Conservation (phyloP, 805 yeast genomes). For the Naumovozyma dairenensis region DNA sequence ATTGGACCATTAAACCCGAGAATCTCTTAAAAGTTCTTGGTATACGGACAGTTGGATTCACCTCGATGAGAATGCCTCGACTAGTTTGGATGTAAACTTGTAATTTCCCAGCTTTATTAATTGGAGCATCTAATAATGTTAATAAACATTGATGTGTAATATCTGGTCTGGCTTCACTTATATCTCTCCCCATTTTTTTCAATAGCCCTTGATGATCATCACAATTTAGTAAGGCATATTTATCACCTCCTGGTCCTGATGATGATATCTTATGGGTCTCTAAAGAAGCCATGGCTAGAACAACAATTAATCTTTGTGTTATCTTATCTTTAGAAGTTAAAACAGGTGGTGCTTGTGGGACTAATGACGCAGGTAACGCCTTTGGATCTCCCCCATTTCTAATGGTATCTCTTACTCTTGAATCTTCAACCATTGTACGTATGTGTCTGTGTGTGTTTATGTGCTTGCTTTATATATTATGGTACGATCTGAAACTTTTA, state of each 20-base stretch:
- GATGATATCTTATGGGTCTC: conserved; percentile 88
- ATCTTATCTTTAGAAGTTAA: conserved; percentile 76
- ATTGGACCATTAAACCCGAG: conserved; percentile 95
- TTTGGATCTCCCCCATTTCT: conserved; percentile 30
- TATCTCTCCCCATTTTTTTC: conserved; percentile 93
- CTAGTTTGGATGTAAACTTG: conserved; percentile 97
- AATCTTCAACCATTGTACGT: conserved; percentile 36
- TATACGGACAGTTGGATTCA: conserved; percentile 91
- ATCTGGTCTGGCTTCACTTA: conserved; percentile 98
- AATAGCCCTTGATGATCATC: conserved; percentile 96
- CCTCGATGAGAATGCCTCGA: conserved; percentile 87
- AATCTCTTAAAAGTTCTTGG: conserved; percentile 98
- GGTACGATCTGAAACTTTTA: no score
- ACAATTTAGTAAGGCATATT: conserved; percentile 88
- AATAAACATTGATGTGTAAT: conserved; percentile 95
- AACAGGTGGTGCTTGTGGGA: conserved; percentile 79
- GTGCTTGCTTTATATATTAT: no score
- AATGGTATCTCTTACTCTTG: conserved; percentile 37
- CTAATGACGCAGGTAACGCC: conserved; percentile 57
- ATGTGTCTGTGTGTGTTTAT: no score
- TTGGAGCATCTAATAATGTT: conserved; percentile 92
- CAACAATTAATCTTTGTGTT: conserved; percentile 83
- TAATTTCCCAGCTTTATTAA: conserved; percentile 91
- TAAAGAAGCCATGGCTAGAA: conserved; percentile 89
- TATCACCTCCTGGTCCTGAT: conserved; percentile 74